A percentile compares a stretch with the other conserved stretches of the same genome.
Conservation (phyloP, 306 rosid genomes). For the Cucurbita ficifolia region DNA sequence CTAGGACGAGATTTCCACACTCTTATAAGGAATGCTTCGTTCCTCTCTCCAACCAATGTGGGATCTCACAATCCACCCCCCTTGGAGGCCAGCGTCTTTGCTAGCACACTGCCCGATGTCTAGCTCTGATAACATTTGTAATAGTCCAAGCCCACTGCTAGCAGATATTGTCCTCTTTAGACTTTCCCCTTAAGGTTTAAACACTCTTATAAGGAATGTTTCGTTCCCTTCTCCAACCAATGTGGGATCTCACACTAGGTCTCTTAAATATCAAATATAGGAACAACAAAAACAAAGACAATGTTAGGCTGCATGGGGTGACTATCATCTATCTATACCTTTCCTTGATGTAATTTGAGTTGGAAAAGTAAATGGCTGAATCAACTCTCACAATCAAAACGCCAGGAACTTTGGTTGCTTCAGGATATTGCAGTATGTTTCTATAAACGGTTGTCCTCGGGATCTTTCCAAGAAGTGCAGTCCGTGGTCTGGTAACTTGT, state of each 20-base stretch:
- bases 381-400: constrained; percentile 80
- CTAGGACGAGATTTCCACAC: too few species aligned
- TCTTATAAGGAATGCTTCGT: too few species aligned
- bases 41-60: too few species aligned
- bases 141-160: too few species aligned
- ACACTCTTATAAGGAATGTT: too few species aligned
- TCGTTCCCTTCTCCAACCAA: too few species aligned
- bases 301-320: neutral
- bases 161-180: too few species aligned
- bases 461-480: constrained; percentile 73
- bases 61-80: too few species aligned
- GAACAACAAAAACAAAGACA: constrained; percentile 4
- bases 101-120: too few species aligned
- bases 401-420: constrained; percentile 64
- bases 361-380: constrained; percentile 89
- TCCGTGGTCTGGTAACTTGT: constrained; percentile 90
- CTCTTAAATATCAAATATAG: neutral
- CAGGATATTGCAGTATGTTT: constrained; percentile 79
- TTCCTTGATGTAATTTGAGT: constrained; percentile 80
- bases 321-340: constrained; percentile 30
- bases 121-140: too few species aligned
- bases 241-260: neutral
- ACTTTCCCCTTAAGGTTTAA: too few species aligned
- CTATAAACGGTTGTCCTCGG: constrained; percentile 70
- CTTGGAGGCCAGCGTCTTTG: too few species aligned